Conservation (phyloP, 2,329 filamentous ascomycete species). For the Nannizzia gypsea region DNA sequence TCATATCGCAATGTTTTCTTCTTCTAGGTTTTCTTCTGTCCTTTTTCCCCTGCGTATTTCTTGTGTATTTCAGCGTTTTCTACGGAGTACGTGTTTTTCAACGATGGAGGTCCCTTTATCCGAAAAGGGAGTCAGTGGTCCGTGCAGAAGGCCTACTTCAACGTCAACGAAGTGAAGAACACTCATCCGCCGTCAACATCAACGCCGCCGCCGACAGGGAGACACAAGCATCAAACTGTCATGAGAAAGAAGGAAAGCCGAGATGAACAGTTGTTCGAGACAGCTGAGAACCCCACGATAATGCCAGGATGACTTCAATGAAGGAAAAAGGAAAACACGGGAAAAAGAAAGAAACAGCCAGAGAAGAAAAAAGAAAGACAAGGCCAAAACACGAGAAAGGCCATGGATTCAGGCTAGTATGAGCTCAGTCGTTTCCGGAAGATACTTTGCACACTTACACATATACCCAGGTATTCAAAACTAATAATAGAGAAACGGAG, state of each 20-base stretch:
- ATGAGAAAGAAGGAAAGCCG: neutral
- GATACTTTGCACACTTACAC: neutral
- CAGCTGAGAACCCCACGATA: neutral
- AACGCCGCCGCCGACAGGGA: neutral
- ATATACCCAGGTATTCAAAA: neutral
- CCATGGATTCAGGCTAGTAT: neutral
- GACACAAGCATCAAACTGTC: neutral
- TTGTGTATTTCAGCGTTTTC: neutral
- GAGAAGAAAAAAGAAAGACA: neutral
- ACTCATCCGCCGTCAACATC: neutral
- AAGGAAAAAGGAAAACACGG: neutral
- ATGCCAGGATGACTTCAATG: neutral
- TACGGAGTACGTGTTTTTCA: neutral
- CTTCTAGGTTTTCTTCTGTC: neutral
- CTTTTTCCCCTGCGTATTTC: neutral
- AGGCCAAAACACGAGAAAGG: neutral
- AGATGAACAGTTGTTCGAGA: neutral
- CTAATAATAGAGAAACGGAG: conserved; percentile 1
- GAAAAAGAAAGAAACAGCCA: neutral
- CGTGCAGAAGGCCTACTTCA: neutral
- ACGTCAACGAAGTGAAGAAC: neutral
- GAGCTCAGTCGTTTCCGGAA: neutral
- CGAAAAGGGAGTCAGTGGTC: neutral
- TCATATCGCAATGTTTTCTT: neutral
- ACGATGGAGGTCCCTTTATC: no score